A percentile compares a stretch with the other conserved stretches of the same genome.
Conservation (phyloP, 2,329 filamentous ascomycete genomes). For the Verticillium alfalfae region DNA sequence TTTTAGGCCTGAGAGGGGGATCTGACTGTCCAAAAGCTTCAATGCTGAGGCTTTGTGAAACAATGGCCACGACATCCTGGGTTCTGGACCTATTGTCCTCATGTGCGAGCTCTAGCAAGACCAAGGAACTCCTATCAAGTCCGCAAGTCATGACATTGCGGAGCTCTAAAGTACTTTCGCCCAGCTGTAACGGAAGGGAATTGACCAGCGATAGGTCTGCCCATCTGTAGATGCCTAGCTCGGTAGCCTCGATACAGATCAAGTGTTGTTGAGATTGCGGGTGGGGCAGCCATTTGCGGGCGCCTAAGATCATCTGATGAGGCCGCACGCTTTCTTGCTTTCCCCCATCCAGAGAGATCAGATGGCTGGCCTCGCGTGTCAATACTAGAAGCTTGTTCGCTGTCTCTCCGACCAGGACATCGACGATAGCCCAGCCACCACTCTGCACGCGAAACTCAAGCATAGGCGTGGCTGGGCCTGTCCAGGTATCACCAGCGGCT, state of each 20-base stretch:
- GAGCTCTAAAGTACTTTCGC: constrained; percentile 10
- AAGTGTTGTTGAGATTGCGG: constrained; percentile 15
- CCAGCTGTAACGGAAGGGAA: constrained; percentile 3
- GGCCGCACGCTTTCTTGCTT: constrained; percentile 12
- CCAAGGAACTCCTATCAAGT: constrained; percentile 3
- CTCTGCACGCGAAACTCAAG: constrained; percentile 14
- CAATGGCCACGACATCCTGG: constrained; percentile 8
- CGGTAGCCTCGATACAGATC: constrained; percentile 19
- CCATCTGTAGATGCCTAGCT: constrained; percentile 19
- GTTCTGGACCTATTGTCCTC: constrained; percentile 6
- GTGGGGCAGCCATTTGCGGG: constrained; percentile 14
- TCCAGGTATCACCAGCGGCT: constrained; percentile 7
- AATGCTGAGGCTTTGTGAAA: constrained; percentile 1
- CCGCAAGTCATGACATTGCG: constrained; percentile 13
- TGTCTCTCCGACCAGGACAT: constrained; percentile 17
- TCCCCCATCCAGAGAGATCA: constrained; percentile 18
- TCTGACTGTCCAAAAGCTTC: background rate
- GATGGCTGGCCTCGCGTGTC: constrained; percentile 21
- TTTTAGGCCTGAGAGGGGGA: constrained; percentile 4
- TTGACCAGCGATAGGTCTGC: constrained; percentile 19
- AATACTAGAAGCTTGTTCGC: constrained; percentile 23
- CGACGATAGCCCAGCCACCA: constrained; percentile 14
- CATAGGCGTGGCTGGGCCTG: constrained; percentile 3
- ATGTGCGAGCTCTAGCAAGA: constrained; percentile 16
- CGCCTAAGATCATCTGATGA: background rate